Conservation (phyloP, 1,284 basidiomycete species). For the Inonotus hispidus region DNA sequence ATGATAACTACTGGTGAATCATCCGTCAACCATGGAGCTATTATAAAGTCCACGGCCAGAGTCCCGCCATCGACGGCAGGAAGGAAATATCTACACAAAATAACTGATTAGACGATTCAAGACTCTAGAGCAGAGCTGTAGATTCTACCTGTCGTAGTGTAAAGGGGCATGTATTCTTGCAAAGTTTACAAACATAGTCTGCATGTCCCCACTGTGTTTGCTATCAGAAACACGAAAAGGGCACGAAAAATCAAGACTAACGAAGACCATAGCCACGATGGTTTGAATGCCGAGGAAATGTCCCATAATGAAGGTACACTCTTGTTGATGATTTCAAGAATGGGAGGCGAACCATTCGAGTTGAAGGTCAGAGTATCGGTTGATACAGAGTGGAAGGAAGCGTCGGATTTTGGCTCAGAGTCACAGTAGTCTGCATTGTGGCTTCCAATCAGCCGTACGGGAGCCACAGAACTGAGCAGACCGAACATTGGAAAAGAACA, state of each 20-base stretch:
- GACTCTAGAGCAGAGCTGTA: too few relatives aligned
- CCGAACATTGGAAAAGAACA: neutral
- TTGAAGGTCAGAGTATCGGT: neutral
- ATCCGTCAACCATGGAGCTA: neutral
- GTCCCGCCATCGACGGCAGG: neutral
- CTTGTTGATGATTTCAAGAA: slow-evolving; percentile 1
- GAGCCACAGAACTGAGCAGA: neutral
- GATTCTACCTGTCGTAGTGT: neutral
- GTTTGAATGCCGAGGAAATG: neutral
- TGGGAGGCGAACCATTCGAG: neutral
- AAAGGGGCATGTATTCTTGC: neutral
- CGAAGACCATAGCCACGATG: neutral
- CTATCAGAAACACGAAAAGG: neutral
- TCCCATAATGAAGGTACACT: slow-evolving; percentile 6
- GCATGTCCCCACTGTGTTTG: neutral
- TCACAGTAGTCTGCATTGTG: neutral
- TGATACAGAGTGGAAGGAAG: neutral
- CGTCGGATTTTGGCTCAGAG: neutral
- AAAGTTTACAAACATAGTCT: slow-evolving; percentile 1
- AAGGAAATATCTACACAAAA: neutral
- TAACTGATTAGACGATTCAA: neutral
- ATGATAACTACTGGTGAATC: slow-evolving; percentile 3
- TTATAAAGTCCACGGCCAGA: slow-evolving; percentile 1
- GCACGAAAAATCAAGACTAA: neutral
- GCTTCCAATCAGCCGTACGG: neutral